Conservation (phyloP, 2,329 filamentous ascomycete genomes). For the Pseudogymnoascus sp. region DNA sequence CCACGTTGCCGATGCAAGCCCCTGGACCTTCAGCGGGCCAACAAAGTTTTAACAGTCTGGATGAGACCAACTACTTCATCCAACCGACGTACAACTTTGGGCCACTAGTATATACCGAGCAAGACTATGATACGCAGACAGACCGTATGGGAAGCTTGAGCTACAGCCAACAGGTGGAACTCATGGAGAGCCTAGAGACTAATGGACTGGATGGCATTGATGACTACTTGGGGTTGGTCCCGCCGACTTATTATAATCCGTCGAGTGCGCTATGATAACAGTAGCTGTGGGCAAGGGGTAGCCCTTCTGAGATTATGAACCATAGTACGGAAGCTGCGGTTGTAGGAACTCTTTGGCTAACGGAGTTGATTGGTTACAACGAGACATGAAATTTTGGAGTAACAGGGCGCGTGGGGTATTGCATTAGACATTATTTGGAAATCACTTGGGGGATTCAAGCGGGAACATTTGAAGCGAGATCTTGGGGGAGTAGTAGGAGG, state of each 20-base stretch:
- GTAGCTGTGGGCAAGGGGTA: no score
- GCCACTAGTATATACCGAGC: constrained; percentile 31
- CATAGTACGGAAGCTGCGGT: neutral
- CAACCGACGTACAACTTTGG: constrained; percentile 24
- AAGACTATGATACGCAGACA: constrained; percentile 35
- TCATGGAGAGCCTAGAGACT: constrained; percentile 72
- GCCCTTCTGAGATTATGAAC: neutral
- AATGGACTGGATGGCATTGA: constrained; percentile 57
- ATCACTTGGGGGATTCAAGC: neutral
- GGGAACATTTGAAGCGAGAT: constrained; percentile 3
- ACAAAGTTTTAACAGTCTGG: constrained; percentile 12
- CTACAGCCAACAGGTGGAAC: constrained; percentile 72
- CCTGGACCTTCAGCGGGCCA: neutral
- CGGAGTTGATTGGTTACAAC: neutral
- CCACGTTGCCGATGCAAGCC: neutral
- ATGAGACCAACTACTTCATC: constrained; percentile 24
- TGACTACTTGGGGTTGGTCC: constrained; percentile 16
- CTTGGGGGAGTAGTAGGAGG: neutral
- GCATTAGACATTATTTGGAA: constrained; percentile 5
- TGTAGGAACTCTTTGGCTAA: neutral
- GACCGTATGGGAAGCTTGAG: constrained; percentile 62
- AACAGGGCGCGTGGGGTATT: neutral
- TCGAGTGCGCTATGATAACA: neutral
- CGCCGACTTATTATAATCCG: constrained; percentile 3
- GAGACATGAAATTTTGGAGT: neutral